Evolutionary conservation across 2,329 filamentous ascomycete species (phyloP).

Genomic region (Raffaelea arxii): DNA sequence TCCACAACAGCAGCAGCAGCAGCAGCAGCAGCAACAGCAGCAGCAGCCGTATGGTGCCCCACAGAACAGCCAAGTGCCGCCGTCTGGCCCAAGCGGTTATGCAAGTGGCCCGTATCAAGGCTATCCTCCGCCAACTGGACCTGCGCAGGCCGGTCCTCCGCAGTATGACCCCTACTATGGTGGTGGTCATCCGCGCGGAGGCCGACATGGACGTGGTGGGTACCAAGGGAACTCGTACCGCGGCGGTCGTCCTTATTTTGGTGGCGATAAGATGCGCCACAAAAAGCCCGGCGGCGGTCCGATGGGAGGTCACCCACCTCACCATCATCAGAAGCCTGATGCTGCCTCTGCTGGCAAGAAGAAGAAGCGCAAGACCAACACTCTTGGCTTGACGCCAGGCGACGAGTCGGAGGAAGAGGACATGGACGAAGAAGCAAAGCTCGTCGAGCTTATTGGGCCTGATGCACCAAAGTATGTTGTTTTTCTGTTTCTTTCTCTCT

Average conservation of each 20-base stretch:
- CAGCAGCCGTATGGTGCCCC: constrained; percentile 20
- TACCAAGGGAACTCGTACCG: constrained; percentile 20
- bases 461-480: constrained; percentile 43
- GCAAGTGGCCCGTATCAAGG: constrained; percentile 23
- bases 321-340: constrained; percentile 41
- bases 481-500: neutral
- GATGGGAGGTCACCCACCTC: constrained; percentile 6
- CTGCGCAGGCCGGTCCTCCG: constrained; percentile 17
- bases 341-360: constrained; percentile 45
- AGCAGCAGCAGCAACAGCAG: too few relatives aligned
- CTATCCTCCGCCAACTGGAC: constrained; percentile 27
- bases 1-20: constrained; percentile 14
- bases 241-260: constrained; percentile 22
- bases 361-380: constrained; percentile 64
- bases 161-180: constrained; percentile 21
- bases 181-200: constrained; percentile 26
- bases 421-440: constrained; percentile 57
- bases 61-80: constrained; percentile 12
- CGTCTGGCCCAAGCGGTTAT: constrained; percentile 18
- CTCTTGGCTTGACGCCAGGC: constrained; percentile 60
- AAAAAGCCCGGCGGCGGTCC: constrained; percentile 18
- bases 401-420: constrained; percentile 59
- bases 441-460: constrained; percentile 43
- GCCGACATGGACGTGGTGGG: constrained; percentile 30
- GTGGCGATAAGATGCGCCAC: constrained; percentile 28